Conservation (phyloP, 2,329 filamentous ascomycete genomes). For the Aureobasidium sp. region DNA sequence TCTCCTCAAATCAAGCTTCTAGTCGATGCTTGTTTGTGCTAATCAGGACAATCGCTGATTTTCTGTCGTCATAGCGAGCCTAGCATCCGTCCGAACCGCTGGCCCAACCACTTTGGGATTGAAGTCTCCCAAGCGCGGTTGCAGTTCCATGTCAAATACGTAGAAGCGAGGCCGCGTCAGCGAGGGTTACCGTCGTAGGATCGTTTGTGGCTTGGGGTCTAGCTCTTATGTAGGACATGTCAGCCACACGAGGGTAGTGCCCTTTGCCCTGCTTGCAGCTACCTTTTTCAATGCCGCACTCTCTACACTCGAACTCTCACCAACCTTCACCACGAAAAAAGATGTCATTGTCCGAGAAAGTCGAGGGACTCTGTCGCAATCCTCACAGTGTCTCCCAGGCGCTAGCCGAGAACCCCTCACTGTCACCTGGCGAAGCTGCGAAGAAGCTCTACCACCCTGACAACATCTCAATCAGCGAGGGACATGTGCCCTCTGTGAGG, state of each 20-base stretch:
- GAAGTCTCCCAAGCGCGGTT: not conserved
- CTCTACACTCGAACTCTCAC: not conserved
- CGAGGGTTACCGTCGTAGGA: not conserved
- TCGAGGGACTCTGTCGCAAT: slow-evolving; percentile 48
- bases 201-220: not conserved
- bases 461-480: slow-evolving; percentile 24
- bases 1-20: not conserved
- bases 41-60: not conserved
- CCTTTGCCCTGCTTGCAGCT: not conserved
- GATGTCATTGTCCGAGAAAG: slow-evolving; percentile 30
- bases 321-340: not conserved
- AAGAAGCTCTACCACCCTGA: slow-evolving; percentile 47
- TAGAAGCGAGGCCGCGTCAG: slow-evolving; percentile 3
- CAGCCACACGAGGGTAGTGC: not conserved
- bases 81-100: not conserved
- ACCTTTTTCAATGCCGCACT: not conserved
- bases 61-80: not conserved
- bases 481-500: slow-evolving; percentile 19
- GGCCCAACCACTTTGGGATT: not conserved
- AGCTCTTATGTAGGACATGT: slow-evolving; percentile 1
- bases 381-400: slow-evolving; percentile 51
- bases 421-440: slow-evolving; percentile 49
- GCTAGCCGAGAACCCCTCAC: slow-evolving; percentile 46
- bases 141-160: not conserved
- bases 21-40: not conserved